Evolutionary conservation across 495 filamentous ascomycete genomes (phyloP).

Genomic region (Penicillium parvum): DNA sequence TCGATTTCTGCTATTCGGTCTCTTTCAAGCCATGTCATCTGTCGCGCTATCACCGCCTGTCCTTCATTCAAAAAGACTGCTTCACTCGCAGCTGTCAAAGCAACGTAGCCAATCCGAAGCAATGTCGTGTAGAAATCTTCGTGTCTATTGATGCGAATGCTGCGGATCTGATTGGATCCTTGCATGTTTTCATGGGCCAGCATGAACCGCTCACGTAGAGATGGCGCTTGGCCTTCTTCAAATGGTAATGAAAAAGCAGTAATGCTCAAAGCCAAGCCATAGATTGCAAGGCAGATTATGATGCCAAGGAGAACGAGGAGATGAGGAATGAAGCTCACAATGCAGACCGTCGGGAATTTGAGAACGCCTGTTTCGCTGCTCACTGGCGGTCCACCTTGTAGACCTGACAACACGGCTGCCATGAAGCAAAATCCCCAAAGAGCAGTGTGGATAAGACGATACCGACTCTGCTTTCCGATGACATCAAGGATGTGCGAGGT

Average conservation of each 20-base stretch:
- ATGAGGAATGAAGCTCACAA: slow-evolving; percentile 93
- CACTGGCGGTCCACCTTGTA: slow-evolving; percentile 52
- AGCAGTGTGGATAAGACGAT: slow-evolving; percentile 76
- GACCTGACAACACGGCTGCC: slow-evolving; percentile 68
- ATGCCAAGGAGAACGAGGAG: slow-evolving; percentile 79
- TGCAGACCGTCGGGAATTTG: slow-evolving; percentile 87
- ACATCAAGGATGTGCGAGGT: slow-evolving; percentile 79
- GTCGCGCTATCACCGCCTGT: slow-evolving; percentile 62
- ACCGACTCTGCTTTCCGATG: slow-evolving; percentile 68
- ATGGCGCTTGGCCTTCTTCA: slow-evolving; percentile 27
- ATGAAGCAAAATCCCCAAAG: slow-evolving; percentile 90
- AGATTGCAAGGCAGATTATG: slow-evolving; percentile 66
- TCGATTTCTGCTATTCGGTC: slow-evolving; percentile 66
- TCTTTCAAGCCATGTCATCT: slow-evolving; percentile 90
- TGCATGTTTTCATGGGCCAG: slow-evolving; percentile 84
- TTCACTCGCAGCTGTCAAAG: slow-evolving; percentile 87
- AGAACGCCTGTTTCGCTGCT: slow-evolving; percentile 50
- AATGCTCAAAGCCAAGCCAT: slow-evolving; percentile 66
- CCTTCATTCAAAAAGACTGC: slow-evolving; percentile 95
- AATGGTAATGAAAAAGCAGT: slow-evolving; percentile 66
- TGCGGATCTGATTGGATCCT: slow-evolving; percentile 77
- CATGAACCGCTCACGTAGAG: slow-evolving; percentile 52
- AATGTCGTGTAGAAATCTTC: slow-evolving; percentile 96
- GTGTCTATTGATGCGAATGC: slow-evolving; percentile 69
- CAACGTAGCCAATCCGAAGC: slow-evolving; percentile 76